Evolutionary conservation across 2,329 filamentous ascomycete genomes (phyloP), one percentile per base, ranked within the genome.

Genomic region (Phialocephala sp.): DNA sequence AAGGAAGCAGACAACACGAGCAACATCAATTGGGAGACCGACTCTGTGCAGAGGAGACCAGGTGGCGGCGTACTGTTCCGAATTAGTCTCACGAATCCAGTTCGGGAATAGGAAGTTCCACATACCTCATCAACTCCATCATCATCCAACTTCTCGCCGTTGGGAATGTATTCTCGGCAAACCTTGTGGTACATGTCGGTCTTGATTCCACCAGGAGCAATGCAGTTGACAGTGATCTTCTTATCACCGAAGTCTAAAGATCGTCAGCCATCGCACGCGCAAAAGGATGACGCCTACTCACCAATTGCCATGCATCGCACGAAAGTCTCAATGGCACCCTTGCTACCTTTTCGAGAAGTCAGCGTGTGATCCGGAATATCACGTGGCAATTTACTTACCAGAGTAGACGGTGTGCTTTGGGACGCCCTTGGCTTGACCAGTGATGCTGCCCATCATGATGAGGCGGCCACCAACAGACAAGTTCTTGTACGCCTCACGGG

Each of bases 301-400:
- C 27, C 37, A 41, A 41, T 41, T 5, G 91, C 89, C 79, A 93
- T 90, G 37, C 37, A 88, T 76, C 91, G 89, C 71, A 91, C 89
- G 78, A 93, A 91, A 12, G 89, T 89, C 79, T 92, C 91, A 67
- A 93, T 89, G 43, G 91, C 87, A 72, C 89, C 91, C 83, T 93
- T 93, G 77, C 11, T 15, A 32, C 50, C 50, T 54, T 14, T 54
- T 54, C 50, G 12, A 18, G 14, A 32, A 32, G 45, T 54, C 27
- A 54, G 24, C 22, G 35, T 14, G 50, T 54, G 27, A 35, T 35
- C 24, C 24, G 12, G 12, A 32, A 32, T 6, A 54, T 54, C 50
- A 54, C 27, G 50, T 54, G 50, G 27, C 6, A 22, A 2, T 35
- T 35, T 54, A 32, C 50, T 32, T 32, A 54, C 87, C 90, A 24